Conservation (phyloP, 176 grass and related monocot species). For the Eragrostis nindensis region DNA sequence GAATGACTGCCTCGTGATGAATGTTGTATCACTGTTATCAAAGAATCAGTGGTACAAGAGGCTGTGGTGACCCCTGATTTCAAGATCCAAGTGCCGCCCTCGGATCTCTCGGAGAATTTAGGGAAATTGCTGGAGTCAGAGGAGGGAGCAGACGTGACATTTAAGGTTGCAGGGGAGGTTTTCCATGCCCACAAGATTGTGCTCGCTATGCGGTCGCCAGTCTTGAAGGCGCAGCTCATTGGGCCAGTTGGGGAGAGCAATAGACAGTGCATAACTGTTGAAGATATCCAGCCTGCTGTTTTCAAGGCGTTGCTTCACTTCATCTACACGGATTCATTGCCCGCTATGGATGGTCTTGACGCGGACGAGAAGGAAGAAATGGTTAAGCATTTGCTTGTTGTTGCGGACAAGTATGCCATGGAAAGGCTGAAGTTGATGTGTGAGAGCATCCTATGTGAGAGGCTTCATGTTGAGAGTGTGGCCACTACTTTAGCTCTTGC, state of each 20-base stretch:
- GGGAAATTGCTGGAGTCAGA: too few species aligned
- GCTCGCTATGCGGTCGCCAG: constrained; percentile 34
- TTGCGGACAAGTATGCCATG: constrained; percentile 13
- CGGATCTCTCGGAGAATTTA: too few species aligned
- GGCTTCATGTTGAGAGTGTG: not conserved
- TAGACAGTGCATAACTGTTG: not conserved
- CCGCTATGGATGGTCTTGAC: not conserved
- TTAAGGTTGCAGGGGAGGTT: not conserved
- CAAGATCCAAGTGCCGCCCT: too few species aligned
- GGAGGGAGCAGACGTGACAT: too few species aligned
- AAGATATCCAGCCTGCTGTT: constrained; percentile 35
- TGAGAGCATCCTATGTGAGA: not conserved
- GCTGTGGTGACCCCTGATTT: too few species aligned
- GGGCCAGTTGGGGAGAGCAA: not conserved
- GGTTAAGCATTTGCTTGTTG: constrained; percentile 25
- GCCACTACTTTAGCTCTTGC: too few species aligned
- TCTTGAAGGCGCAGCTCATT: constrained; percentile 33
- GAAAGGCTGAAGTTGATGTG: constrained; percentile 28
- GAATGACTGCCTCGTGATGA: too few species aligned
- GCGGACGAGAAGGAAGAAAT: not conserved
- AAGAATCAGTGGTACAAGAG: too few species aligned
- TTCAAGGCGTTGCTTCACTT: constrained; percentile 40
- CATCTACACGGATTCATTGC: constrained; percentile 22
- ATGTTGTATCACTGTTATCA: too few species aligned
- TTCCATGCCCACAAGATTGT: constrained; percentile 38